Percentiles rank a stretch among this genome's conserved stretches.
phyloP scores from a whole-genome alignment of 2,329 filamentous ascomycete species.

The Venturia asperata region DNA sequence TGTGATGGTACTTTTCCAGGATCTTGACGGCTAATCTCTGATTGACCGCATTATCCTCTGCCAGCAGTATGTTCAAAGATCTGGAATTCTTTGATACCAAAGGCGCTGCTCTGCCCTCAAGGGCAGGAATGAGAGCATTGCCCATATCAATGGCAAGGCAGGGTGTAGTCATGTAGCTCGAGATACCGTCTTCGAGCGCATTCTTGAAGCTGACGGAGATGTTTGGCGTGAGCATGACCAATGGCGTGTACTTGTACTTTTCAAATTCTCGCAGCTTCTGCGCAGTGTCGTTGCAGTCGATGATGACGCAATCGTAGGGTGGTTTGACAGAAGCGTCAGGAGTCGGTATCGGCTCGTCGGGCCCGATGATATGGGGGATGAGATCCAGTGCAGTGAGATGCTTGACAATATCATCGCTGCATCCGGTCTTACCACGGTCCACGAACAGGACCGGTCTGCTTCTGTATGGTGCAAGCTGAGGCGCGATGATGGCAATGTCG shows the following conservation, averaged over 20 bases:
- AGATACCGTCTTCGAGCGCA: slow-evolving; percentile 88
- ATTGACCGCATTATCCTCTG: slow-evolving; percentile 96
- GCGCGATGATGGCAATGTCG: slow-evolving; percentile 69
- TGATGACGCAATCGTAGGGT: slow-evolving; percentile 89
- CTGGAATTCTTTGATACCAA: slow-evolving; percentile 88
- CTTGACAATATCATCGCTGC: slow-evolving; percentile 64
- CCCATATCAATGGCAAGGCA: slow-evolving; percentile 90
- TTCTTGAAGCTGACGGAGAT: slow-evolving; percentile 91
- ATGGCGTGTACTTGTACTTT: slow-evolving; percentile 95
- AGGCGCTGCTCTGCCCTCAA: slow-evolving; percentile 88
- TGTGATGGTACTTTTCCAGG: slow-evolving; percentile 90
- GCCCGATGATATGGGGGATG: slow-evolving; percentile 74
- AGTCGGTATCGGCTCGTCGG: slow-evolving; percentile 59
- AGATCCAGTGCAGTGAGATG: slow-evolving; percentile 77
- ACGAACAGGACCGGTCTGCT: slow-evolving; percentile 91
- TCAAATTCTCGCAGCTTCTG: slow-evolving; percentile 76
- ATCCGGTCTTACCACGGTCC: slow-evolving; percentile 77
- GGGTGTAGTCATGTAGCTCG: slow-evolving; percentile 98
- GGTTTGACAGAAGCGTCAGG: slow-evolving; percentile 45
- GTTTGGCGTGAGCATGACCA: slow-evolving; percentile 81
- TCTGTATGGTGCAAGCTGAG: slow-evolving; percentile 82
- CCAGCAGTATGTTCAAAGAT: slow-evolving; percentile 89
- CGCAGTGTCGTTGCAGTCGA: slow-evolving; percentile 90
- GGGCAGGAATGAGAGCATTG: slow-evolving; percentile 90
- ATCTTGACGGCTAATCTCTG: slow-evolving; percentile 95